phyloP scores from a whole-genome alignment of 306 rosid species.

The Rosa multiflora region DNA sequence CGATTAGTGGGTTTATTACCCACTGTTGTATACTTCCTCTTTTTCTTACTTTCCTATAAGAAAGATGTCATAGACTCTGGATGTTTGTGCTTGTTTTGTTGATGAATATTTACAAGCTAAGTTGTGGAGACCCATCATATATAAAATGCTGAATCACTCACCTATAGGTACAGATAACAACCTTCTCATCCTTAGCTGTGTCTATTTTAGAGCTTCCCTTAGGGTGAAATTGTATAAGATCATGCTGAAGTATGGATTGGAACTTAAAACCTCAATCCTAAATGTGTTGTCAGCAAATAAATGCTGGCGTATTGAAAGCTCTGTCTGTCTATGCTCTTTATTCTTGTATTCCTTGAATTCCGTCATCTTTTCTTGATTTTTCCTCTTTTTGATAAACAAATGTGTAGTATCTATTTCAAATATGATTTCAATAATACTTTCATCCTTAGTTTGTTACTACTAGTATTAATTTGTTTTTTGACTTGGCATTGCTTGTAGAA shows the following conservation, averaged over 20 bases:
- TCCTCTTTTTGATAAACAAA: background rate
- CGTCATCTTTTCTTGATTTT: background rate
- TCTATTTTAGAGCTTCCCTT: background rate
- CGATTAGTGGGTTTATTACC: background rate
- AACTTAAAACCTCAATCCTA: background rate
- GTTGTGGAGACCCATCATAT: background rate
- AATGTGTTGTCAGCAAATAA: background rate
- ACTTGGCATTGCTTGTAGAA: conserved; percentile 46
- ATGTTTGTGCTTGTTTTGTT: background rate
- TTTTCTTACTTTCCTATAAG: background rate
- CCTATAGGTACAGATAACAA: background rate
- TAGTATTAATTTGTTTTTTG: conserved; percentile 28
- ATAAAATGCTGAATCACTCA: background rate
- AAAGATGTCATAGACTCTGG: background rate
- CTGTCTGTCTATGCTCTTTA: background rate
- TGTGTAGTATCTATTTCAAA: background rate
- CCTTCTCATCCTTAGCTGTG: background rate
- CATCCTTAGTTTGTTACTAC: background rate
- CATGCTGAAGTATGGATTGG: background rate
- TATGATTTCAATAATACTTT: background rate
- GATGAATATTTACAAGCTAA: background rate
- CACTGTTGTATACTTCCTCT: background rate
- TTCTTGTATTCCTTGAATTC: background rate
- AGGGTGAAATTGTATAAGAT: background rate
- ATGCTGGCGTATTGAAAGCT: background rate